These are phyloP conservation scores for Acanthochlamys bracteata DNA, from an alignment of 106 monocot genomes.

Conservation along the genomic window DNA sequence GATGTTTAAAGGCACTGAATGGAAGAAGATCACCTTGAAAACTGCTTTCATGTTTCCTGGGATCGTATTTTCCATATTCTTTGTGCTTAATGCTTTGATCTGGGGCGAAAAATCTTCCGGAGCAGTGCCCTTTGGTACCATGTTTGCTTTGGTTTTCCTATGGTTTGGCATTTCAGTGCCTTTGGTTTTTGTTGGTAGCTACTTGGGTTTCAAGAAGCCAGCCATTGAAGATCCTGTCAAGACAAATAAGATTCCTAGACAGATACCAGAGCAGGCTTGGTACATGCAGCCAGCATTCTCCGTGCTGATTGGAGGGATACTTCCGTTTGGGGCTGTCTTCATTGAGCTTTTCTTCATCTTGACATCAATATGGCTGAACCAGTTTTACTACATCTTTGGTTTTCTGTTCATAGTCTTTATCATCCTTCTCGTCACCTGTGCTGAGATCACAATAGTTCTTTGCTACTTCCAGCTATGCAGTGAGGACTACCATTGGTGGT, in stretches of 20 bases:
- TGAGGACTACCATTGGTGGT: slow-evolving; percentile 20
- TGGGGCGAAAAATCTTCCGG: slow-evolving; percentile 20
- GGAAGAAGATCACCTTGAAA: slow-evolving; percentile 16
- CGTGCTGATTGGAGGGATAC: slow-evolving; percentile 32
- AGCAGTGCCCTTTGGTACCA: slow-evolving; percentile 39
- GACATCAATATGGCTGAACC: slow-evolving; percentile 34
- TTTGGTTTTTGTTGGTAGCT: slow-evolving; percentile 32
- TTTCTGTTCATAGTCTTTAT: slow-evolving; percentile 19
- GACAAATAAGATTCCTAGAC: slow-evolving; percentile 42
- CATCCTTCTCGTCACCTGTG: slow-evolving; percentile 14
- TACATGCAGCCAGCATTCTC: slow-evolving; percentile 30
- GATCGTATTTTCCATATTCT: slow-evolving; percentile 5
- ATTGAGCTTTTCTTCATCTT: slow-evolving; percentile 31
- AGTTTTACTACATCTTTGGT: slow-evolving; percentile 44
- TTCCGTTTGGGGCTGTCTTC: slow-evolving; percentile 25
- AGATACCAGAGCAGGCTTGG: slow-evolving; percentile 31
- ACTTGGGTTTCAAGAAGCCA: slow-evolving; percentile 38
- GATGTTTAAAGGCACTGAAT: slow-evolving; percentile 15
- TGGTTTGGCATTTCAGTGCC: slow-evolving; percentile 35
- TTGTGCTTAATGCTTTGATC: slow-evolving; percentile 12
- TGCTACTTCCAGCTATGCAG: slow-evolving; percentile 21
- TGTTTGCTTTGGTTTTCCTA: slow-evolving; percentile 38
- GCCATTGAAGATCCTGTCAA: slow-evolving; percentile 43
- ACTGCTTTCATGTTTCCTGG: slow-evolving; percentile 17
- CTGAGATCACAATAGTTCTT: slow-evolving; percentile 13